These are phyloP conservation scores for Leccinum laetum DNA, from an alignment of 1,284 basidiomycete species.

Conservation along the genomic window DNA sequence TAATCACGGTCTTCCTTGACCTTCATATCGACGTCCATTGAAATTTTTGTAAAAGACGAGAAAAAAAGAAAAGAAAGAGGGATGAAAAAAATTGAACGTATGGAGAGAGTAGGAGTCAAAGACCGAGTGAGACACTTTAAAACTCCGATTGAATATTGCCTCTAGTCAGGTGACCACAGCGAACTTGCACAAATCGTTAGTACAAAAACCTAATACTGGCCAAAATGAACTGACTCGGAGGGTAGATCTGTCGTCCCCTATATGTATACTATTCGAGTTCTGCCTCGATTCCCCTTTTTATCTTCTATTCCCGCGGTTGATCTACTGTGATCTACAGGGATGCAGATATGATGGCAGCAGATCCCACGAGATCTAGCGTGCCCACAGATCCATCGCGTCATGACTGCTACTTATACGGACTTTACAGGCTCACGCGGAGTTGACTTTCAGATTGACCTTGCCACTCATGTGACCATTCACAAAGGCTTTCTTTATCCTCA, in stretches of 20 bases:
- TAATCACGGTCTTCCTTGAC: constrained; percentile 69
- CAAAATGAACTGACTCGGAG: neutral
- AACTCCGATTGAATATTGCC: constrained; percentile 20
- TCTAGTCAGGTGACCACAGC: constrained; percentile 17
- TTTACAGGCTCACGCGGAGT: constrained; percentile 5
- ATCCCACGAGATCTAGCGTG: neutral
- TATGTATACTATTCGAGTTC: neutral
- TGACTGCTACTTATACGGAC: neutral
- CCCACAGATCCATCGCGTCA: neutral
- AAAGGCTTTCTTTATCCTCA: constrained; percentile 6
- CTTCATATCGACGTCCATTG: constrained; percentile 81
- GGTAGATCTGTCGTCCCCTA: neutral
- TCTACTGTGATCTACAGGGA: constrained; percentile 1
- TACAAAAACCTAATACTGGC: neutral
- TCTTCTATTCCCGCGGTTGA: neutral
- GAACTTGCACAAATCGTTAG: too few species aligned
- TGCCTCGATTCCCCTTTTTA: neutral
- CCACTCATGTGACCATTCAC: constrained; percentile 9
- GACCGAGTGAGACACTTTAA: constrained; percentile 5
- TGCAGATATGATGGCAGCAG: neutral
- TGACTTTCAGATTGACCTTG: constrained; percentile 1
- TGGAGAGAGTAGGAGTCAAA: constrained; percentile 17
- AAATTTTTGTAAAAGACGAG: neutral
- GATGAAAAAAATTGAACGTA: constrained; percentile 1
- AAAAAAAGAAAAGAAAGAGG: neutral